Percentiles rank a stretch among this genome's conserved stretches.
Conservation (phyloP, 352 stramenopile species). For the Globisporangium paroecandrum region DNA sequence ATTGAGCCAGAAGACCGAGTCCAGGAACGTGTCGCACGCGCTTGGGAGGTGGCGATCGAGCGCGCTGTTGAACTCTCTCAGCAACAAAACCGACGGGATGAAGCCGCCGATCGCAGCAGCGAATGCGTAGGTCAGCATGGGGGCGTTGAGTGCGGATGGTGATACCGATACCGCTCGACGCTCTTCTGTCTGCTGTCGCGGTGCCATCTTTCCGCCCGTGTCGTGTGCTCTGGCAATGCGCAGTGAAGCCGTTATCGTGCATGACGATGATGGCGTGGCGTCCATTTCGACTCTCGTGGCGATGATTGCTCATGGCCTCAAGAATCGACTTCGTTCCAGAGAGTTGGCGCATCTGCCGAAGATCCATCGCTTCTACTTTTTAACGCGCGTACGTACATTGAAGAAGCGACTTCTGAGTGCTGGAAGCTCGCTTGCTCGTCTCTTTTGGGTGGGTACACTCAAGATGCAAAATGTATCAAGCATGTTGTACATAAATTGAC, state of each 20-base stretch:
- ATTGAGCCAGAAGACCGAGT: conserved; percentile 16
- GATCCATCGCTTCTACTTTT: neutral
- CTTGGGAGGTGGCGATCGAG: conserved; percentile 17
- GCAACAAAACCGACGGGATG: conserved; percentile 22
- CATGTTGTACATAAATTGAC: conserved; percentile 7
- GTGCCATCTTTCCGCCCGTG: neutral
- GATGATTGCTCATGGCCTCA: neutral
- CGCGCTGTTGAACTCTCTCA: conserved; percentile 14
- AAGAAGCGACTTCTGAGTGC: neutral
- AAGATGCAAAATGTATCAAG: neutral
- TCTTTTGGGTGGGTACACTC: neutral
- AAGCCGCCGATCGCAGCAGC: conserved; percentile 20
- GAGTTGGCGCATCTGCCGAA: neutral
- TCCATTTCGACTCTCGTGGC: neutral
- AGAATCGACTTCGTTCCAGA: neutral
- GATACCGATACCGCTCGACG: neutral
- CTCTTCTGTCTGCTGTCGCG: neutral
- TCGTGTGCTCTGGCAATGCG: neutral
- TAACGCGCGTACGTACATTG: neutral
- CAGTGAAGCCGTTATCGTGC: neutral
- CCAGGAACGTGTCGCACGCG: conserved; percentile 24
- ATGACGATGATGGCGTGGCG: neutral
- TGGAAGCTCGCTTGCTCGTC: neutral
- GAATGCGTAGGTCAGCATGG: conserved; percentile 8
- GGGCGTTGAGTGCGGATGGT: neutral